Evolutionary conservation across 2,329 filamentous ascomycete genomes (phyloP).

Genomic region (Magnaporthiopsis rhizophila): DNA sequence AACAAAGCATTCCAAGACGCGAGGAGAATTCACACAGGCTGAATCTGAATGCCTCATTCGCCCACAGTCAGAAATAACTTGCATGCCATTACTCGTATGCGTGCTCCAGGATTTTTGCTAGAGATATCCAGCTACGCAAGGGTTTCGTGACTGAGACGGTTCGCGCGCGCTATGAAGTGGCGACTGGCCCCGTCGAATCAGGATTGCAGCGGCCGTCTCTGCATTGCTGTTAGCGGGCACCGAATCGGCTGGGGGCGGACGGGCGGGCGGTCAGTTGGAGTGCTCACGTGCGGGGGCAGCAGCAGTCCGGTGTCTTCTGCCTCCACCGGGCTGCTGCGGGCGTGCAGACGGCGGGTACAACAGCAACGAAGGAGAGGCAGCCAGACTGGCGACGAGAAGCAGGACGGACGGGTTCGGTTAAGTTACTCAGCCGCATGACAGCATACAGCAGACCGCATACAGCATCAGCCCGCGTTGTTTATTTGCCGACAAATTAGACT

Average conservation of each 20-base stretch:
- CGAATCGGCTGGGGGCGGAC: neutral
- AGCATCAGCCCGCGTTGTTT: neutral
- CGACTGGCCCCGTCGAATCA: neutral
- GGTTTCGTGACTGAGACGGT: neutral
- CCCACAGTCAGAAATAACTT: neutral
- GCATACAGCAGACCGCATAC: too few relatives aligned
- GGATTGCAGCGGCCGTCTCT: neutral
- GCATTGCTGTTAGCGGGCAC: neutral
- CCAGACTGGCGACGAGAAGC: neutral
- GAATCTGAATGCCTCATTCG: neutral
- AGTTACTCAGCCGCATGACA: neutral
- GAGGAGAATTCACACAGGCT: neutral
- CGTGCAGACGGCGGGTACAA: neutral
- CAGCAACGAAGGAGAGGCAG: neutral
- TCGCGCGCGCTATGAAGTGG: neutral
- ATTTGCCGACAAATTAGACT: neutral
- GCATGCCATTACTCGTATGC: neutral
- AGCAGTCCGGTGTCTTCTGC: neutral
- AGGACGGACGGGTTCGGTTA: neutral
- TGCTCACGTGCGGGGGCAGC: neutral
- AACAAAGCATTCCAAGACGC: neutral
- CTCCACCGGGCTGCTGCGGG: neutral
- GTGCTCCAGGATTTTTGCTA: neutral
- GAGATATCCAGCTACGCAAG: neutral
- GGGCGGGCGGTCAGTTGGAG: neutral